Evolutionary conservation across 805 yeast species (phyloP).

Genomic region (Wickerhamiella azyma): DNA sequence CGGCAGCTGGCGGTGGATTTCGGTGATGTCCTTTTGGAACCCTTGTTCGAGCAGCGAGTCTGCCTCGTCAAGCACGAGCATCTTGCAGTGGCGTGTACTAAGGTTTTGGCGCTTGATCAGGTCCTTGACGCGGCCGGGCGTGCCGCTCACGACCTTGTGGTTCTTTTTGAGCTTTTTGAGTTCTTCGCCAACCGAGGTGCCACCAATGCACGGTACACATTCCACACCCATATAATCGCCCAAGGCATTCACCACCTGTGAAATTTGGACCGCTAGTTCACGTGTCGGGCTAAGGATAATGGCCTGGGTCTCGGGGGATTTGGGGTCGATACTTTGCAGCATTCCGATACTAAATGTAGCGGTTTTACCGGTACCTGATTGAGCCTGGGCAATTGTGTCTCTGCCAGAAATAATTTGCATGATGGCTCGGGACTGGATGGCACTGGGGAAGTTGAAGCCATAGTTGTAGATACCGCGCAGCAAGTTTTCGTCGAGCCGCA

Average conservation of each 20-base stretch:
- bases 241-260: constrained; percentile 69
- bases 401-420: constrained; percentile 62
- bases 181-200: constrained; percentile 73
- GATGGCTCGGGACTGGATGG: constrained; percentile 72
- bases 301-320: constrained; percentile 69
- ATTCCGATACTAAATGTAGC: constrained; percentile 95
- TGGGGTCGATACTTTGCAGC: constrained; percentile 71
- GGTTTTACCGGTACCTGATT: constrained; percentile 98
- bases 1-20: constrained; percentile 75
- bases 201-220: constrained; percentile 90
- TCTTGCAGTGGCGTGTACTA: constrained; percentile 61
- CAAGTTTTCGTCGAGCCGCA: constrained; percentile 26
- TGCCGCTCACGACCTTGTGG: constrained; percentile 87
- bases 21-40: constrained; percentile 89
- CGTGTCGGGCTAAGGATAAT: constrained; percentile 88
- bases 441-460: constrained; percentile 72
- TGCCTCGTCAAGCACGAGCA: constrained; percentile 91
- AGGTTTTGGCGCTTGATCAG: constrained; percentile 75
- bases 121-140: constrained; percentile 92
- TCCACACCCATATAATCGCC: constrained; percentile 81
- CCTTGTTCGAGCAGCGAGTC: constrained; percentile 90
- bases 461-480: constrained; percentile 57
- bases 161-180: constrained; percentile 48
- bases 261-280: constrained; percentile 89
- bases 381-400: constrained; percentile 89